Base-by-base conservation (phyloP, 192 early-diverging fungal species). In the Coemansia umbellata region DNA sequence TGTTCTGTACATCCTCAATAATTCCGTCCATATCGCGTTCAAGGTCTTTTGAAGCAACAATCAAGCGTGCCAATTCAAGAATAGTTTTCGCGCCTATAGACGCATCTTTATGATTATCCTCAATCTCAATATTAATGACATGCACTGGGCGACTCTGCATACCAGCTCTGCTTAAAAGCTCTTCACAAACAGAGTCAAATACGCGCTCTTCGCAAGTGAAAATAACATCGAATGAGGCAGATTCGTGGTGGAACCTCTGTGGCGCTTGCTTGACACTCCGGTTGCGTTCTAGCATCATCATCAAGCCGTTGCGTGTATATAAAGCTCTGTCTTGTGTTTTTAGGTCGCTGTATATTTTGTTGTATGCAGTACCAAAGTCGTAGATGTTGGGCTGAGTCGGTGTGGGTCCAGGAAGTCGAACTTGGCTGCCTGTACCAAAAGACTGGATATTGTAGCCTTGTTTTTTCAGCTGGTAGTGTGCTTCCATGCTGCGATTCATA, bases 401-500 rank as follows among this genome's bases (percentile, higher is more conserved):
- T 4, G 91, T 77, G 2, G 91, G 92, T 23, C 94, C 94, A 1
- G 94, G 94, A 18, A 97, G 80, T 5, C 93, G 79, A 19, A 98
- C 94, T 35, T 84, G 85, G 2, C 83, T 85, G 24, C 95, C 95
- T 3, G 94, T 98, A 7, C 95, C 95, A 53, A 80, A 98, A 0
- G 94, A 96, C 30, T 76, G 63, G 23, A 96, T 87, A 53, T 88
- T 82, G 66, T 90, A 95, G 2, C 89, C 90, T 15, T 84, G 64
- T 33, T 77, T 58, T 37, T 79, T 81, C 23, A 95, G 76, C 31
- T 90, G 87, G 69, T 84, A 79, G 51, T 95, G 93, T 0, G 85
- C 94, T 58, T 98, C 95, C 95, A 98, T 98, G 66, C 87, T 90
- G 27, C 95, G 81, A 66, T 98, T 98, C 78, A 93, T 93, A 61